These are phyloP conservation scores for Candida manassasensis DNA, from an alignment of 805 yeast species.

Conservation along the genomic window DNA sequence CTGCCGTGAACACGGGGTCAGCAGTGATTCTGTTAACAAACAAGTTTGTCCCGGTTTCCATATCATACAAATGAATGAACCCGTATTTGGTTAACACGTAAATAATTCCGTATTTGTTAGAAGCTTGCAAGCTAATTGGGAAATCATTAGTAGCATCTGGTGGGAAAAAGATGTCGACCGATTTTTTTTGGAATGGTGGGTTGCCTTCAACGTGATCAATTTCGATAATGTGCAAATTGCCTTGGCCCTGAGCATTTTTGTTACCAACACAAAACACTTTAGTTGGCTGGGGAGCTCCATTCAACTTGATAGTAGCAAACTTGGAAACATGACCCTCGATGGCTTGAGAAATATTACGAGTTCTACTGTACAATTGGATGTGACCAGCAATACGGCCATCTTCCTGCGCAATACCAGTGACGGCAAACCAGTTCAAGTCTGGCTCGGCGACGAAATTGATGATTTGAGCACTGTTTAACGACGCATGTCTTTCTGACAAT, in stretches of 20 bases:
- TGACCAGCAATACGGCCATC: constrained; percentile 94
- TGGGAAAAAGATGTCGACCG: constrained; percentile 92
- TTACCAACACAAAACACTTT: constrained; percentile 92
- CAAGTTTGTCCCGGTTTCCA: constrained; percentile 86
- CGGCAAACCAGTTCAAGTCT: constrained; percentile 85
- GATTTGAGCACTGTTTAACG: constrained; percentile 76
- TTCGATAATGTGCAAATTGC: constrained; percentile 84
- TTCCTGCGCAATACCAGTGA: constrained; percentile 92
- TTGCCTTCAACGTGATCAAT: constrained; percentile 87
- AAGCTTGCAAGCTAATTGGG: constrained; percentile 88
- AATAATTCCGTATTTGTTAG: constrained; percentile 79
- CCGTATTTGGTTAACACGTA: constrained; percentile 94
- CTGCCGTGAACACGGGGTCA: constrained; percentile 89
- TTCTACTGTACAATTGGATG: constrained; percentile 84
- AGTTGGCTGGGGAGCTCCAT: constrained; percentile 68
- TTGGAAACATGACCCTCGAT: constrained; percentile 97
- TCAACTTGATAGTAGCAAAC: constrained; percentile 72
- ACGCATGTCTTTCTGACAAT: constrained; percentile 78
- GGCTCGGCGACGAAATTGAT: constrained; percentile 84
- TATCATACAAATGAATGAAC: constrained; percentile 90
- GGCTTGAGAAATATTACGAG: constrained; percentile 90
- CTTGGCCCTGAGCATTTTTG: constrained; percentile 68
- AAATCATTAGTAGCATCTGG: constrained; percentile 94
- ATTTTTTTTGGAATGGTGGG: constrained; percentile 83
- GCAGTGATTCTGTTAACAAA: constrained; percentile 96